Evolutionary conservation across 2,329 filamentous ascomycete genomes (phyloP).

Genomic region (Didymella glomerata): DNA sequence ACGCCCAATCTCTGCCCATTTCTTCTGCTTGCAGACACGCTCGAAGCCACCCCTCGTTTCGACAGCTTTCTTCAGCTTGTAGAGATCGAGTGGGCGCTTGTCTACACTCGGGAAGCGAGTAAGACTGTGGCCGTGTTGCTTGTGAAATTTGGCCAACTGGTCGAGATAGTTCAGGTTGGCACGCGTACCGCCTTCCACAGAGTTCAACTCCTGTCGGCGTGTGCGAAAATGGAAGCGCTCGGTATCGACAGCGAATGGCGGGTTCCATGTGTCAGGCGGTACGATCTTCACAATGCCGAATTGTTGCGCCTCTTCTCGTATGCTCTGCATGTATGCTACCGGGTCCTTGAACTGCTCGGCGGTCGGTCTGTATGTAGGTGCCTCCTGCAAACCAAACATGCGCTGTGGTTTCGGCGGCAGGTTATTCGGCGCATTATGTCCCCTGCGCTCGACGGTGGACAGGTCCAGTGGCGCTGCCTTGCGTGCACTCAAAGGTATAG

Average conservation of each 20-base stretch:
- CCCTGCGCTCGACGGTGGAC: slow-evolving; percentile 88
- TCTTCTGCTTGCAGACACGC: slow-evolving; percentile 95
- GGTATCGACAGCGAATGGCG: slow-evolving; percentile 93
- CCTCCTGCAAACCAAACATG: slow-evolving; percentile 85
- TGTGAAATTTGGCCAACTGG: slow-evolving; percentile 94
- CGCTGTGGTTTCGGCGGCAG: slow-evolving; percentile 80
- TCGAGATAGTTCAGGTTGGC: slow-evolving; percentile 97
- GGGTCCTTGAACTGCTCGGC: slow-evolving; percentile 96
- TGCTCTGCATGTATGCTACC: slow-evolving; percentile 91
- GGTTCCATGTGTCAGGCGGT: slow-evolving; percentile 92
- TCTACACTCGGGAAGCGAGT: slow-evolving; percentile 96
- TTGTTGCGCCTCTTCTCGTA: slow-evolving; percentile 81
- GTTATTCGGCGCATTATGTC: slow-evolving; percentile 77
- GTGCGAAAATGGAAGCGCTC: slow-evolving; percentile 99
- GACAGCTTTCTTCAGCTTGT: slow-evolving; percentile 95
- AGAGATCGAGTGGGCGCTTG: slow-evolving; percentile 94
- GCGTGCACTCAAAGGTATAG: slow-evolving; percentile 69
- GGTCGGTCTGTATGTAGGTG: slow-evolving; percentile 88
- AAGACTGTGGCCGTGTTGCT: slow-evolving; percentile 91
- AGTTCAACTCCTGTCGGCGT: slow-evolving; percentile 94
- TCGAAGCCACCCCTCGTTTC: slow-evolving; percentile 95
- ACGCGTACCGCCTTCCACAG: slow-evolving; percentile 97
- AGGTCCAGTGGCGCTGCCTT: slow-evolving; percentile 78
- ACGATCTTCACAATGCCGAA: slow-evolving; percentile 97
- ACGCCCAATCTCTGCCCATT: slow-evolving; percentile 98